Base-by-base conservation (phyloP, 257 asterid genomes). In the Cruciata laevipes region DNA sequence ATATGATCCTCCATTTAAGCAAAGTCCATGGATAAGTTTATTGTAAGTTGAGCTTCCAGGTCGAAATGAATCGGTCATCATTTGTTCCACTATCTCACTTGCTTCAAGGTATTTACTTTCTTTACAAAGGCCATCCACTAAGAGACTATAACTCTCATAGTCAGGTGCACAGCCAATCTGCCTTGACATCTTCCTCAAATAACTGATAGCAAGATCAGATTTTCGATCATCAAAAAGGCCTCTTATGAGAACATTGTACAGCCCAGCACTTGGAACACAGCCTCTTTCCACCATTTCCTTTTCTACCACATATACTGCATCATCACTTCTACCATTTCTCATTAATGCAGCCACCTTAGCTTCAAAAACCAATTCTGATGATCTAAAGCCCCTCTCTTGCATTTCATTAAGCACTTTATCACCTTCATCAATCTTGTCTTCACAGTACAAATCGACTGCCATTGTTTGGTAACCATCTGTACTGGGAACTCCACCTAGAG, bases 41-140 rank as follows among this genome's bases (percentile, higher is more conserved):
- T 69, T 72, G 59, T 81, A 88, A 21, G 76, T 76, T 57, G 77
- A 85, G 76, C 74, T 85, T 32, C 77, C 74, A 14, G 95, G 95
- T 87, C 91, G 82, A 58, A 74, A 78, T 13, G 86, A 74, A 38
- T 77, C 77, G 37, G 72, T 72, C 31, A 79, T 49, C 96, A 93
- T 93, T 82, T 80, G 81, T 66, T 88, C 95, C 87, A 90, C 25
- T 71, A 86, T 62, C 42, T 68, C 65, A 74, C 95, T 86, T 42
- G 95, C 97, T 80, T 88, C 87, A n/a, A 81, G 37, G 66, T 80
- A 90, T 58, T 76, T 81, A 27, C 96, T 89, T 63, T 85, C 85
- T 35, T 63, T 21, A 76, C 97, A 90, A 1, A 93, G 76, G 37
- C 95, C 95, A 70, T 84, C 84, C 40, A 84, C 88, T 32, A 93